Conservation (phyloP, 371 early-diverging fungal genomes). For the Rhizopus microsporus region DNA sequence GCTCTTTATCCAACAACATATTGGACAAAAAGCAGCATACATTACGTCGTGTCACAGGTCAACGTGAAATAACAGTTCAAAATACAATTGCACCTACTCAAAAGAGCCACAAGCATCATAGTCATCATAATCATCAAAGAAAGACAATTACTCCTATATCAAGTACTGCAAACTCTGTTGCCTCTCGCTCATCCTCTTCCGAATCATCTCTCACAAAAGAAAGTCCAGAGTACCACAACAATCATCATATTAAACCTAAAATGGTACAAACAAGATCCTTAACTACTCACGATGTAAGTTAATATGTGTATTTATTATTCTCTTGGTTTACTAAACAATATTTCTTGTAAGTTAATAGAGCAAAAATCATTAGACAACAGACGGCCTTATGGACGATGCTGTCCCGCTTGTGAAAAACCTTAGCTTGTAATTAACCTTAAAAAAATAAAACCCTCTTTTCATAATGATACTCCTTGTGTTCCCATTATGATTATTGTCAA, state of each 20-base stretch:
- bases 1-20: constrained; percentile 20
- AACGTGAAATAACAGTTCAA: constrained; percentile 21
- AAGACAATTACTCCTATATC: constrained; percentile 5
- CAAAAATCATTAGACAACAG: too few species aligned
- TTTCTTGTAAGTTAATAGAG: too few species aligned
- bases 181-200: constrained; percentile 16
- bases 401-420: constrained; percentile 16
- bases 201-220: constrained; percentile 2
- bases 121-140: not conserved
- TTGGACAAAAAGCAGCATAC: constrained; percentile 15
- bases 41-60: constrained; percentile 22
- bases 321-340: too few species aligned
- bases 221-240: not conserved
- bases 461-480: not conserved
- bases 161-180: constrained; percentile 4
- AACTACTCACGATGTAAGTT: too few species aligned
- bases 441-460: not conserved
- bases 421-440: not conserved
- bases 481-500: not conserved
- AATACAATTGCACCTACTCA: constrained; percentile 10
- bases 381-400: constrained; percentile 19
- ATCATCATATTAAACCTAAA: too few species aligned
- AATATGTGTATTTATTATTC: too few species aligned
- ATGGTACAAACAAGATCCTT: not conserved
- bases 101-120: constrained; percentile 2